Evolutionary conservation across 495 filamentous ascomycete species (phyloP), one percentile per base, ranked within the genome.

Genomic region (Neurospora sp.): DNA sequence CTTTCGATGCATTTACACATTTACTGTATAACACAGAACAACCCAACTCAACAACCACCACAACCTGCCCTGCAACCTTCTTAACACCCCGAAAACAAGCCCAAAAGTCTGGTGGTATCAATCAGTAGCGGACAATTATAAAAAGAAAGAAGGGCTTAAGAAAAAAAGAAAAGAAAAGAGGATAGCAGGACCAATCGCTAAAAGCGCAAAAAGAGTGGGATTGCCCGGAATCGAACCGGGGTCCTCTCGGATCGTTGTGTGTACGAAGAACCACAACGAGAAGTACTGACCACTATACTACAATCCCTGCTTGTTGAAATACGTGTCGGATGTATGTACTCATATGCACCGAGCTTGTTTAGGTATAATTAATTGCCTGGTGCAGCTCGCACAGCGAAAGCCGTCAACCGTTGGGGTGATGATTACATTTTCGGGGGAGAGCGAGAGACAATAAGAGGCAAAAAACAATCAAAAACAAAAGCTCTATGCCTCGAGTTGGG

Each of bases 271-370:
- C 71, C 71, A 72, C 71, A 72, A 72, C 53, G 71, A 72, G 71
- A 72, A 69, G 61, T 72, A 72, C 71, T 72, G 71, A 72, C 71
- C 71, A 72, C 71, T 72, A 72, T 72, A 72, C 71, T 72, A 72
- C 53, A 68, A 71, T 65, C 70, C 44, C 70, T 68, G 46, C 27
- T 18, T 61, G 14, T 18, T 61, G 14, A 9, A 4, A 7, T 9
- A 9, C 1, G 0, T 1, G 0, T 16, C 5, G 14, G 14, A 35
- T 18, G 7, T 1, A 4, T 35, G 0, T 18, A 1, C 1, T 27
- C 0, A 53, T 53, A 53, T 53, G 1, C 7, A 4, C 10, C n/a
- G 2, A 22, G 10, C 20, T 10, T 0, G 2, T 1, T 10, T 2
- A 12, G 2, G 20, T 46, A 41, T 14, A 41, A 16, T 4, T 41